Conservation (phyloP, 441 rosid species). For the Corymbia citriodora region DNA sequence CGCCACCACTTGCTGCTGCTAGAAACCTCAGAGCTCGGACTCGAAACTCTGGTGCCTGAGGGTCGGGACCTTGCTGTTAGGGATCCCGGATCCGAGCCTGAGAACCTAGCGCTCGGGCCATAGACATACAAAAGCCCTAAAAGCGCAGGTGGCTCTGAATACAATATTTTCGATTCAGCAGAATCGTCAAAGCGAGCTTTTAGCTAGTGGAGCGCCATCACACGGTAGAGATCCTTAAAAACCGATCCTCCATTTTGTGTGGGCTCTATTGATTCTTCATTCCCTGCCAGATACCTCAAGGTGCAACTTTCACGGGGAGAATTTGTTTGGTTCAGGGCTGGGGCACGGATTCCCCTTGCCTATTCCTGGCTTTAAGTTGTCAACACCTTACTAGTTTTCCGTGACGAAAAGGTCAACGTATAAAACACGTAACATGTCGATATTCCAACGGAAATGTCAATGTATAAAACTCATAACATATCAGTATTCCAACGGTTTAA, state of each 20-base stretch:
- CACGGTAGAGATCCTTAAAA: neutral
- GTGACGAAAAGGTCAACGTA: neutral
- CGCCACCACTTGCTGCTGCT: neutral
- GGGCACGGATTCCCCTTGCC: neutral
- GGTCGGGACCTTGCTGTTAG: neutral
- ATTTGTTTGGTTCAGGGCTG: neutral
- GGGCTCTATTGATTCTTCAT: neutral
- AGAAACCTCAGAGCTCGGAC: neutral
- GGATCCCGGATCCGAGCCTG: neutral
- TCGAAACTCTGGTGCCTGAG: neutral
- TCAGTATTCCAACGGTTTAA: neutral
- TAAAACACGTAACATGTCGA: neutral
- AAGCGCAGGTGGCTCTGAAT: rapidly evolving
- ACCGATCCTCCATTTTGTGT: neutral
- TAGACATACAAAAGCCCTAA: neutral
- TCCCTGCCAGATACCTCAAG: neutral
- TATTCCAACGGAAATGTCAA: neutral
- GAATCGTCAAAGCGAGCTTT: neutral
- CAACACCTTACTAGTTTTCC: neutral
- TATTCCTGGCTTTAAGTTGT: neutral
- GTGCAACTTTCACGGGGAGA: neutral
- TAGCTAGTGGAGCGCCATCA: neutral
- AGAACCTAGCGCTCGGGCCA: neutral
- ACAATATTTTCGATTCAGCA: too few species aligned
- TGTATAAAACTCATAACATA: neutral